A percentile compares a stretch with the other conserved stretches of the same genome.
These are phyloP conservation scores for Debaryomycetaceae sp. DNA, from an alignment of 1,139 yeast genomes.

Conservation along the genomic window DNA sequence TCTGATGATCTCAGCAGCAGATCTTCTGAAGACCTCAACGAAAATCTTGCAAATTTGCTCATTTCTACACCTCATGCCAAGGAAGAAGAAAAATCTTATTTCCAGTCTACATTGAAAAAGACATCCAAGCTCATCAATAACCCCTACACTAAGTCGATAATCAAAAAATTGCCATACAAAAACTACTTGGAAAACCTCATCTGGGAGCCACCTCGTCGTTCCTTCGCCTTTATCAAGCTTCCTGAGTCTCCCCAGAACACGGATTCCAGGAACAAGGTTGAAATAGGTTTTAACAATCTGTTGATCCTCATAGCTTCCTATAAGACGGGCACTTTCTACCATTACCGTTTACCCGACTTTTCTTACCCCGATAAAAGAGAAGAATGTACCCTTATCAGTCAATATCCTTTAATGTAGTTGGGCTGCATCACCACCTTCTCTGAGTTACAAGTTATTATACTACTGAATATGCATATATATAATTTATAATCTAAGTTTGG, in stretches of 20 bases:
- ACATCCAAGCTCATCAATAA: constrained; percentile 29
- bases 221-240: constrained; percentile 41
- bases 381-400: constrained; percentile 30
- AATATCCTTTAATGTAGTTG: constrained; percentile 13
- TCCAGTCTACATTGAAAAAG: constrained; percentile 13
- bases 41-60: constrained; percentile 41
- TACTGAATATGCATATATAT: neutral
- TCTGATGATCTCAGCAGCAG: constrained; percentile 11
- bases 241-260: constrained; percentile 25
- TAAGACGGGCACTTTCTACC: constrained; percentile 38
- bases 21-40: constrained; percentile 41
- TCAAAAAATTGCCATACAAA: constrained; percentile 41
- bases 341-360: constrained; percentile 31
- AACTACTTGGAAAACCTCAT: constrained; percentile 41
- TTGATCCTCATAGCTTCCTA: constrained; percentile 39
- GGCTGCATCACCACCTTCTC: neutral
- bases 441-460: neutral
- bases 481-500: neutral
- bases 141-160: constrained; percentile 35
- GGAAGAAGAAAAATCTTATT: constrained; percentile 13
- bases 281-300: constrained; percentile 37
- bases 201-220: constrained; percentile 45
- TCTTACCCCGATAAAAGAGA: constrained; percentile 23
- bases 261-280: constrained; percentile 20
- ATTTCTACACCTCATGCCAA: constrained; percentile 24